These are phyloP conservation scores for Cystobasidium tubakii DNA, from an alignment of 768 basidiomycete species.

Conservation along the genomic window DNA sequence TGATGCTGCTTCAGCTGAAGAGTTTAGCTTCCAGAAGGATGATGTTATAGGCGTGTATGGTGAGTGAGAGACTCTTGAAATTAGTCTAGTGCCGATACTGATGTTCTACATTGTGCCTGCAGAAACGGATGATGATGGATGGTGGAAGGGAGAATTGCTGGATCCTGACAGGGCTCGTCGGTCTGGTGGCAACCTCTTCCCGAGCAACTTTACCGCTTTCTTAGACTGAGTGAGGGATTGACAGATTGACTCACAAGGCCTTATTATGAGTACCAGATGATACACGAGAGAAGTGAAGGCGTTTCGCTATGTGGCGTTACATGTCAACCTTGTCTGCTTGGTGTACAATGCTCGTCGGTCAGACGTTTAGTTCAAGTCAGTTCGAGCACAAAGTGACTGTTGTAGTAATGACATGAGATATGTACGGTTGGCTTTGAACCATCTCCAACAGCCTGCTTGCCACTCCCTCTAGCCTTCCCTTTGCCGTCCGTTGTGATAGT, in stretches of 20 bases:
- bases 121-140: slow-evolving; percentile 60
- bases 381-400: too few species aligned
- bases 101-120: background rate
- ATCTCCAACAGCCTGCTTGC: too few species aligned
- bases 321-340: background rate
- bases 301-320: background rate
- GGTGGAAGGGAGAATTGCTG: slow-evolving; percentile 91
- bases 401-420: too few species aligned
- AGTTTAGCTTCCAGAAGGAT: slow-evolving; percentile 90
- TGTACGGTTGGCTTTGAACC: too few species aligned
- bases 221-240: background rate
- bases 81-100: background rate
- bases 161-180: slow-evolving; percentile 55
- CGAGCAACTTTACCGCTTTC: slow-evolving; percentile 43
- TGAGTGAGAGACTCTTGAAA: slow-evolving; percentile 63
- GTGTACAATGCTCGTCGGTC: too few species aligned
- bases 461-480: too few species aligned
- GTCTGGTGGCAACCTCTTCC: slow-evolving; percentile 44
- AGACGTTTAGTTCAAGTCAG: background rate
- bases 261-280: background rate
- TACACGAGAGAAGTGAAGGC: background rate
- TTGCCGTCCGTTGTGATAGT: too few species aligned
- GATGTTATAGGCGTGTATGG: slow-evolving; percentile 91
- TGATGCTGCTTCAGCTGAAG: slow-evolving; percentile 73
- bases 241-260: background rate